Evolutionary conservation across 352 stramenopile species (phyloP).

Genomic region (Globisporangium middletonii): DNA sequence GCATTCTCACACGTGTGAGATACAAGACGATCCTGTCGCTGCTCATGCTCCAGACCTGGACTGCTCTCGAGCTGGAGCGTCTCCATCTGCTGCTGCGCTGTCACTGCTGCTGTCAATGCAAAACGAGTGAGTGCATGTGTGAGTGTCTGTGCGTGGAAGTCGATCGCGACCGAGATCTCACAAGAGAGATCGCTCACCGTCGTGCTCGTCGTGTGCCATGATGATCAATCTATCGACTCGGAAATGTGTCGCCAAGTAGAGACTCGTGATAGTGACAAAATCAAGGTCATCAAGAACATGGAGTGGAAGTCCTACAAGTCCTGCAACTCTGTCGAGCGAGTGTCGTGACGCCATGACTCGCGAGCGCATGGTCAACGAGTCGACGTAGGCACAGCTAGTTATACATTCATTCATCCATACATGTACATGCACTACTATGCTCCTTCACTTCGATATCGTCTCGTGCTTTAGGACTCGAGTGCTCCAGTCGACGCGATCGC

Average conservation of each 20-base stretch:
- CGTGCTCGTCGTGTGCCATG: neutral
- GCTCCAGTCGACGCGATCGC: conserved; percentile 11
- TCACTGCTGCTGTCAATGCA: neutral
- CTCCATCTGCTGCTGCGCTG: conserved; percentile 3
- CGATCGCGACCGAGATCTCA: neutral
- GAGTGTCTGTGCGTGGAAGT: neutral
- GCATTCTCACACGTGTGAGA: neutral
- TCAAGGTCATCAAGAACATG: too few species aligned
- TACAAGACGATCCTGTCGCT: too few species aligned
- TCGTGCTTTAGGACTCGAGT: conserved; percentile 2
- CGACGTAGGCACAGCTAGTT: too few species aligned
- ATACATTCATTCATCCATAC: neutral
- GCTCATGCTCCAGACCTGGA: neutral
- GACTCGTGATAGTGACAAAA: neutral
- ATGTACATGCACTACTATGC: conserved; percentile 4
- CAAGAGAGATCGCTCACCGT: neutral
- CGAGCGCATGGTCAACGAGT: neutral
- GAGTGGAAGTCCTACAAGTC: too few species aligned
- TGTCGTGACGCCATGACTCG: too few species aligned
- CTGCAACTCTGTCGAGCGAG: too few species aligned
- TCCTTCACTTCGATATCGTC: neutral
- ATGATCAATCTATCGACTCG: neutral
- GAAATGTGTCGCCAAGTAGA: neutral
- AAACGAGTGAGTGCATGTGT: neutral
- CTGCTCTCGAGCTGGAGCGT: conserved; percentile 6